Percentiles rank a stretch among this genome's conserved stretches.
These are phyloP conservation scores for Cutaneotrichosporon sp. DNA, from an alignment of 1,284 basidiomycete genomes.

Conservation along the genomic window DNA sequence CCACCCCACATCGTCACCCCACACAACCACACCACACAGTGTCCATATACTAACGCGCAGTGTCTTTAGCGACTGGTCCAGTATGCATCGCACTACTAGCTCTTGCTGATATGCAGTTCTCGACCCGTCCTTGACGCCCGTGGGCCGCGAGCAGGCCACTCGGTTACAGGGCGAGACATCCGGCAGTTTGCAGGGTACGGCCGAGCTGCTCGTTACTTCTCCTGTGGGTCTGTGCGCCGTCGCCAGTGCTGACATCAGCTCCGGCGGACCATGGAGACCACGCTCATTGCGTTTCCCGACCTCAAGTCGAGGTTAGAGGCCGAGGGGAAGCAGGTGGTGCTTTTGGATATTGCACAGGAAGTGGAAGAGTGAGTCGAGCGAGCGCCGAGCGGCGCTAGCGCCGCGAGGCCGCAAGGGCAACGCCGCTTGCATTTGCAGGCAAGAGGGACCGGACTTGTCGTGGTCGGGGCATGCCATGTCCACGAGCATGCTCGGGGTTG, in stretches of 20 bases:
- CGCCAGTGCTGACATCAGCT: slow-evolving; percentile 25
- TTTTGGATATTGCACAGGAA: slow-evolving; percentile 45
- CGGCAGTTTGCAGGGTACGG: slow-evolving; percentile 34
- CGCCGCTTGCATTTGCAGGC: no score
- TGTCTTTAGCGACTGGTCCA: slow-evolving; percentile 43
- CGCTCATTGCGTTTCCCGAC: slow-evolving; percentile 38
- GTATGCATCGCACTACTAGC: slow-evolving; percentile 20
- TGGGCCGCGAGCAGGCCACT: slow-evolving; percentile 39
- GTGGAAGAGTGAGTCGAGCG: slow-evolving; percentile 31
- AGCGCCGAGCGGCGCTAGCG: no score
- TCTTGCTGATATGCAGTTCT: slow-evolving; percentile 24
- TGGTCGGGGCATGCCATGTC: no score
- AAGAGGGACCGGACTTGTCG: no score
- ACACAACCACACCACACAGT: not conserved
- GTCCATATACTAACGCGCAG: slow-evolving; percentile 19
- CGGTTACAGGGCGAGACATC: slow-evolving; percentile 36
- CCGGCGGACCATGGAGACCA: slow-evolving; percentile 45
- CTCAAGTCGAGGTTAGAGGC: slow-evolving; percentile 32
- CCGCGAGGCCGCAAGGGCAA: no score
- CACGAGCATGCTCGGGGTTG: no score
- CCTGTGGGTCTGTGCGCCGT: slow-evolving; percentile 29
- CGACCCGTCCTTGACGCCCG: slow-evolving; percentile 42
- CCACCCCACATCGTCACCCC: not conserved
- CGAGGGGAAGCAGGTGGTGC: slow-evolving; percentile 36
- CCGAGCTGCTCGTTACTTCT: slow-evolving; percentile 43